Evolutionary conservation across 2,329 filamentous ascomycete species (phyloP).

Genomic region (Hypoxylon sp.): DNA sequence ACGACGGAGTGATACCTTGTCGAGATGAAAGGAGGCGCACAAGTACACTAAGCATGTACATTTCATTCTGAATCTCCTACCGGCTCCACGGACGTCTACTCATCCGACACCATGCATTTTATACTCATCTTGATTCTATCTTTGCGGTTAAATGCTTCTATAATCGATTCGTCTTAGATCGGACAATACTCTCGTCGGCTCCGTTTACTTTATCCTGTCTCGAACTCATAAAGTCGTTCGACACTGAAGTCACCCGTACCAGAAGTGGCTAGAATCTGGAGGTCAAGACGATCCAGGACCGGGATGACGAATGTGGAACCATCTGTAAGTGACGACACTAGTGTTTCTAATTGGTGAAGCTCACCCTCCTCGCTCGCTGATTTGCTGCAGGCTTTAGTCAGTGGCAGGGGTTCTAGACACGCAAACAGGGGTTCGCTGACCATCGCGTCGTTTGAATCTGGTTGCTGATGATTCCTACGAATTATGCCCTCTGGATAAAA

Average conservation of each 20-base stretch:
- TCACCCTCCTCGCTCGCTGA: conserved; percentile 43
- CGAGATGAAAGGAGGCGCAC: conserved; percentile 39
- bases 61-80: neutral
- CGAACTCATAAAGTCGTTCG: neutral
- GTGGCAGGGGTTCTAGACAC: conserved; percentile 28
- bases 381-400: conserved; percentile 46
- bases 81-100: neutral
- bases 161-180: neutral
- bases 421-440: conserved; percentile 3
- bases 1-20: conserved; percentile 21
- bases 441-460: conserved; percentile 28
- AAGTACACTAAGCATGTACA: conserved; percentile 11
- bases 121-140: neutral
- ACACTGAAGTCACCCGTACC: conserved; percentile 21
- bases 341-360: conserved; percentile 56
- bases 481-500: conserved; percentile 27
- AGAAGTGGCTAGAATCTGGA: conserved; percentile 8
- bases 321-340: conserved; percentile 55
- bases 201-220: neutral
- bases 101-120: neutral
- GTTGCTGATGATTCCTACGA: conserved; percentile 14
- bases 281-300: conserved; percentile 20
- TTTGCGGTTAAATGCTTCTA: neutral
- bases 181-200: neutral
- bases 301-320: conserved; percentile 39